Base-by-base conservation (phyloP, 768 basidiomycete species). In the Boletus pseudo-olivaceus region DNA sequence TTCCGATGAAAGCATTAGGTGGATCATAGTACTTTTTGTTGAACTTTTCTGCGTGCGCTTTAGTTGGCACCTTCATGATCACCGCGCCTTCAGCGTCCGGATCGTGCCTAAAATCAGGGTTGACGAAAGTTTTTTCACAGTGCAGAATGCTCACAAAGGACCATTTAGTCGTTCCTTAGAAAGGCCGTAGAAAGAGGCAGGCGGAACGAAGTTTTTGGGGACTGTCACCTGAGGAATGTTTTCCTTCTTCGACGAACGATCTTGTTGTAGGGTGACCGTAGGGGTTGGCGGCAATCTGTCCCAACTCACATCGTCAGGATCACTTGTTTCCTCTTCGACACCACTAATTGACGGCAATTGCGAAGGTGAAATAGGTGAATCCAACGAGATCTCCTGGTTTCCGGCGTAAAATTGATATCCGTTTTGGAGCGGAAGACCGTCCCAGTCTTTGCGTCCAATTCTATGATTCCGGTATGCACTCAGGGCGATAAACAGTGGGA, bases 21-120 rank as follows among this genome's bases (percentile, higher is more conserved):
- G 67, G 20, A 40, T 38, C 11, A 35, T 5, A 1, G 1, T 49
- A 91, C 90, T 83, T 87, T 67, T 82, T 86, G 68, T 91, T 93
- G 64, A 78, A 83, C 60, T 75, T 79, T 41, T 76, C 76, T 32
- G 82, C 80, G 58, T 92, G 87, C 30, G 82, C 82, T 54, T 82
- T 77, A 9, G 78, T 81, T 0, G 93, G 93, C 5, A 79, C 71
- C 60, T 85, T 88, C 92, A 99, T 90, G 5, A 98, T 87, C 8
- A 98, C 72, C 0, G 94, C 93, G 4, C 82, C 87, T 49, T 84
- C 81, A 1, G 79, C 82, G 6, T 79, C 70, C 3, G 96, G 91
- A 65, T 96, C 85, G 67, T 93, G 85, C 54, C 90, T 93, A 40
- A 33, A 39, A 39, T 19, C 35, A 14, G 6, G 42, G 37, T 41